phyloP scores from a whole-genome alignment of 305 asterid species.

The Fraxinus sp. region DNA sequence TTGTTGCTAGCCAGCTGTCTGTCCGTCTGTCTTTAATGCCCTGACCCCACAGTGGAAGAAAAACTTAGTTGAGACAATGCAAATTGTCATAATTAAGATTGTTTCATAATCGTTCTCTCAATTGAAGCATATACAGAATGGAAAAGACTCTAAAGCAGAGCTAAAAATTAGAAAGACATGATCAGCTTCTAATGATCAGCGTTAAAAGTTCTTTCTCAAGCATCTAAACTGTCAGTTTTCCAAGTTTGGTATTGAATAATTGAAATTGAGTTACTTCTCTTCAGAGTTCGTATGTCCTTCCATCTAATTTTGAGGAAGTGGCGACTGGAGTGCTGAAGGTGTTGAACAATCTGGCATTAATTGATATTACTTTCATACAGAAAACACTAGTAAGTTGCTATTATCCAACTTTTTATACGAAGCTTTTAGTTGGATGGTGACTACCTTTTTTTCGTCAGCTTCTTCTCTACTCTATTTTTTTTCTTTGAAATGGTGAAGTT shows the following conservation, averaged over 20 bases:
- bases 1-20: background rate
- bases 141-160: background rate
- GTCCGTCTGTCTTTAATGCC: background rate
- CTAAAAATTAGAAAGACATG: background rate
- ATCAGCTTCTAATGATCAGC: background rate
- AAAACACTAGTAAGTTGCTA: slow-evolving; percentile 74
- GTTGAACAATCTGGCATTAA: slow-evolving; percentile 89
- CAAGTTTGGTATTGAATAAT: slow-evolving; percentile 20
- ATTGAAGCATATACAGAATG: background rate
- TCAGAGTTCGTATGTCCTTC: slow-evolving; percentile 78
- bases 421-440: slow-evolving; percentile 5
- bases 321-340: slow-evolving; percentile 95
- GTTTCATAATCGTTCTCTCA: background rate
- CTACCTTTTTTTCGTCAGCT: slow-evolving; percentile 11
- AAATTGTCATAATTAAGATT: background rate
- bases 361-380: slow-evolving; percentile 85
- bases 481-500: slow-evolving; percentile 1
- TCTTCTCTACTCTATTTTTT: slow-evolving; percentile 15
- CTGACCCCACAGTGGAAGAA: background rate
- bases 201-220: background rate
- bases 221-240: slow-evolving; percentile 4
- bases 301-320: slow-evolving; percentile 96
- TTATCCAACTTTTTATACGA: background rate
- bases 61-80: background rate
- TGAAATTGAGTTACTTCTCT: slow-evolving; percentile 29